These are phyloP conservation scores for Colletotrichum lindemuthianum DNA, from an alignment of 2,329 filamentous ascomycete genomes.

Conservation along the genomic window DNA sequence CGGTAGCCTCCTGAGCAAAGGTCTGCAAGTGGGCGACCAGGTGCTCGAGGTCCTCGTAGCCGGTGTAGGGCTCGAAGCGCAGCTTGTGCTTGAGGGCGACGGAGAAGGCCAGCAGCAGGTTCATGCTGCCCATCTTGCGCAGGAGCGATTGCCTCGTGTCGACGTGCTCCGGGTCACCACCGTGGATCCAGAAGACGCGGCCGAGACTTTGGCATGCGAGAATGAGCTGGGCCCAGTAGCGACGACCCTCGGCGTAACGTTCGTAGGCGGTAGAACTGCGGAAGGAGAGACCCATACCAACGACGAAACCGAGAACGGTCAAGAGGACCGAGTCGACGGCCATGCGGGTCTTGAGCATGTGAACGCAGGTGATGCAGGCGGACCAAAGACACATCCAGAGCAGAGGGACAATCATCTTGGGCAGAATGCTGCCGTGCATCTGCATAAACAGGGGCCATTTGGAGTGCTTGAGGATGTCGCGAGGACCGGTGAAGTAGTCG, in stretches of 20 bases:
- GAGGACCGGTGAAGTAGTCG: constrained; percentile 73
- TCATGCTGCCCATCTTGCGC: constrained; percentile 78
- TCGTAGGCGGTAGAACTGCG: constrained; percentile 82
- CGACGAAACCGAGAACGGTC: constrained; percentile 83
- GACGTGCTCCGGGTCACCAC: constrained; percentile 62
- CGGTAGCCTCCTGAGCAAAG: constrained; percentile 69
- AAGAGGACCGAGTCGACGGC: constrained; percentile 66
- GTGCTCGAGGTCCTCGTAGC: constrained; percentile 78
- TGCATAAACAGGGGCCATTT: constrained; percentile 82
- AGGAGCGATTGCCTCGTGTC: constrained; percentile 74
- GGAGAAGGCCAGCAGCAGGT: constrained; percentile 82
- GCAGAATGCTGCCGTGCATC: constrained; percentile 79
- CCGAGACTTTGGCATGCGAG: constrained; percentile 74
- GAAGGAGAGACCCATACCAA: constrained; percentile 82
- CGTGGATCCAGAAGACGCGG: constrained; percentile 86
- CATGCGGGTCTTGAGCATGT: constrained; percentile 51
- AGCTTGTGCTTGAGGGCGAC: constrained; percentile 83
- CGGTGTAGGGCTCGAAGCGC: constrained; percentile 83
- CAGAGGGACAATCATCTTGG: constrained; percentile 78
- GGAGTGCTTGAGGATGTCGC: constrained; percentile 77
- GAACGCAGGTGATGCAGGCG: constrained; percentile 70
- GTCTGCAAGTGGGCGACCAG: constrained; percentile 79
- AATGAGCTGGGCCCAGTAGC: constrained; percentile 69
- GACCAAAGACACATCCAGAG: constrained; percentile 72
- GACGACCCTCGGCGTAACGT: constrained; percentile 72